Base-by-base conservation (phyloP, 2,329 filamentous ascomycete species). In the Macrophomina pseudophaseolina region DNA sequence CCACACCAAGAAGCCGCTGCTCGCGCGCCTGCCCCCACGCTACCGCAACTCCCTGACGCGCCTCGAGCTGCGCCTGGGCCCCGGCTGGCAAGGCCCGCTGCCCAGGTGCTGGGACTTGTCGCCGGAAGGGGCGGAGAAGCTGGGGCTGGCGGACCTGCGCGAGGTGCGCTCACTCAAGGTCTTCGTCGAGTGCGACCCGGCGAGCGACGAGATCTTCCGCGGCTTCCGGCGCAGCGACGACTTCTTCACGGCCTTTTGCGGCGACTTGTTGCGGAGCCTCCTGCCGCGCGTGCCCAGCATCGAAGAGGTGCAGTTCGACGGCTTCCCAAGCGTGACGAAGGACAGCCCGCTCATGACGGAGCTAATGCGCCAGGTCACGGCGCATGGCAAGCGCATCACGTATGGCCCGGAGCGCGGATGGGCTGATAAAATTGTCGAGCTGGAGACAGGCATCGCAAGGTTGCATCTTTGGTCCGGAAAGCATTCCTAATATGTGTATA, bases 131-230 rank as follows among this genome's bases (percentile, higher is more conserved):
- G 60, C 33, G 23, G 52, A 12, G 16, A 48, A 33, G 38, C 81
- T 93, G 0, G 90, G 90, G 0, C 81, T 94, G 6, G 70, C 75
- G 1, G 88, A 91, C 60, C 90, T 88, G 74, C 77, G 78, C 66
- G 86, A 83, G 56, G 84, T 91, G 23, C 82, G 84, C 35, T 82
- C 81, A 14, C 75, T 94, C 56, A 86, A 84, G 32, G 85, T 94
- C 11, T 91, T 91, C 72, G 86, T 93, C 30, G 88, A 93, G 75
- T 86, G 86, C 69, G 91, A 94, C 72, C 90, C 91, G 0, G 90
- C 80, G 60, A 76, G 88, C 63, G 85, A 90, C 71, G 83, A 82
- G 33, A 80, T 88, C 23, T 92, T 91, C 71, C 85, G 86, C 65
- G 90, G 90, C 0, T 93, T 90, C 72, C 85, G 90, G 14, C 84